Conservation (phyloP, 306 rosid species). For the Dryas alaskensis region DNA sequence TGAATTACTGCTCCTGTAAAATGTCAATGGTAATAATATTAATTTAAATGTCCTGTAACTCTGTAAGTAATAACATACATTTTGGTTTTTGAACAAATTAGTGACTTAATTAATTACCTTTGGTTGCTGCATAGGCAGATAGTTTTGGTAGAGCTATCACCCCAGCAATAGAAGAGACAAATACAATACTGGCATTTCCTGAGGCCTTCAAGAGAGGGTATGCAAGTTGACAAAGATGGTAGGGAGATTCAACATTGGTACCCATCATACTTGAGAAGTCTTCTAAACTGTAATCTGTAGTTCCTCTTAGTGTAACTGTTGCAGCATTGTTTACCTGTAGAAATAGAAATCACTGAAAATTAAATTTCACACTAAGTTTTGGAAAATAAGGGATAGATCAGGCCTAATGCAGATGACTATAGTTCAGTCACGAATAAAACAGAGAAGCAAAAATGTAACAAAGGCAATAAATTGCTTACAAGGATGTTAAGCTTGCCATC, state of each 20-base stretch:
- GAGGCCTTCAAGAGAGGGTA: slow-evolving; percentile 51
- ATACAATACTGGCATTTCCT: slow-evolving; percentile 39
- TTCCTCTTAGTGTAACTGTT: not conserved
- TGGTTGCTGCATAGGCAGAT: slow-evolving; percentile 54
- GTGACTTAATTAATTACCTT: slow-evolving; percentile 32
- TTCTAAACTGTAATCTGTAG: slow-evolving; percentile 21
- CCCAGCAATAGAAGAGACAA: slow-evolving; percentile 48
- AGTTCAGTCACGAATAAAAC: too few species aligned
- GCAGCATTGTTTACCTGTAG: slow-evolving; percentile 28
- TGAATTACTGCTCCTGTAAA: slow-evolving; percentile 59
- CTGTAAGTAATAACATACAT: too few species aligned
- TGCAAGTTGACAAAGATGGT: slow-evolving; percentile 40
- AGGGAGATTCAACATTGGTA: slow-evolving; percentile 36
- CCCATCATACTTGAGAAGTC: slow-evolving; percentile 32
- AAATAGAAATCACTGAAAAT: too few species aligned
- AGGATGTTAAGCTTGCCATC: slow-evolving; percentile 47
- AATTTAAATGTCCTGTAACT: too few species aligned
- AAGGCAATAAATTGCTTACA: slow-evolving; percentile 2
- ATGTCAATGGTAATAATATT: too few species aligned
- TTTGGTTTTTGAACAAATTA: too few species aligned
- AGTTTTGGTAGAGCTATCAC: slow-evolving; percentile 32
- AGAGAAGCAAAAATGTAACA: too few species aligned
- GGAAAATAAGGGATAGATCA: too few species aligned
- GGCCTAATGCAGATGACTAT: too few species aligned
- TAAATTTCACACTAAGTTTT: too few species aligned